Conservation (phyloP, 1,284 basidiomycete genomes). For the Ustilago crameri region DNA sequence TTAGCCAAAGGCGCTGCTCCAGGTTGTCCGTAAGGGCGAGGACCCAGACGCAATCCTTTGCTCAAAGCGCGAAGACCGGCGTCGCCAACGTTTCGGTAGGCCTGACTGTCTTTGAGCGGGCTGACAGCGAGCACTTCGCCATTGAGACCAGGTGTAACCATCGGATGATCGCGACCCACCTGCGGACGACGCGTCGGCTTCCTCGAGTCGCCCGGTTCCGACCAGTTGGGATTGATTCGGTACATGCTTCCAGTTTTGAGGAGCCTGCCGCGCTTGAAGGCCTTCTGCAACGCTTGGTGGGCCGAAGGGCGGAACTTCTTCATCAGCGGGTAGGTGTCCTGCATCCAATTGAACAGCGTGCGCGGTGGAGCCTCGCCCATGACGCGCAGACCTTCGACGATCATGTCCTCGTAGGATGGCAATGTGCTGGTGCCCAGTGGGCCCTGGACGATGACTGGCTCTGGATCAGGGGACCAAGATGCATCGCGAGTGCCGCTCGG, state of each 20-base stretch:
- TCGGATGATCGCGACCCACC: slow-evolving; percentile 58
- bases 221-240: slow-evolving; percentile 61
- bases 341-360: slow-evolving; percentile 62
- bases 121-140: slow-evolving; percentile 55
- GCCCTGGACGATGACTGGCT: slow-evolving; percentile 48
- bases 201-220: slow-evolving; percentile 51
- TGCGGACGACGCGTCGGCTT: slow-evolving; percentile 58
- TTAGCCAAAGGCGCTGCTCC: slow-evolving; percentile 58
- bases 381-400: slow-evolving; percentile 57
- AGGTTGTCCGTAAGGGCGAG: slow-evolving; percentile 58
- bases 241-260: slow-evolving; percentile 64
- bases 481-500: slow-evolving; percentile 6
- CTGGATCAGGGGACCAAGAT: slow-evolving; percentile 37
- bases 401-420: slow-evolving; percentile 65
- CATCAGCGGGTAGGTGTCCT: slow-evolving; percentile 61
- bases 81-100: slow-evolving; percentile 52
- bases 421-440: slow-evolving; percentile 53
- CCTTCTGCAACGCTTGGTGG: slow-evolving; percentile 65
- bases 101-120: slow-evolving; percentile 56
- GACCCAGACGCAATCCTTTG: slow-evolving; percentile 43
- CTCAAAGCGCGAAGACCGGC: slow-evolving; percentile 14
- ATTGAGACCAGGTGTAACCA: slow-evolving; percentile 59
- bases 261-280: slow-evolving; percentile 63
- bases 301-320: slow-evolving; percentile 67
- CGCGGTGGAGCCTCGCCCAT: slow-evolving; percentile 59